A percentile compares a stretch with the other conserved stretches of the same genome.
Conservation (phyloP, 23 red algal genomes). For the Gracilaria gracilis region DNA sequence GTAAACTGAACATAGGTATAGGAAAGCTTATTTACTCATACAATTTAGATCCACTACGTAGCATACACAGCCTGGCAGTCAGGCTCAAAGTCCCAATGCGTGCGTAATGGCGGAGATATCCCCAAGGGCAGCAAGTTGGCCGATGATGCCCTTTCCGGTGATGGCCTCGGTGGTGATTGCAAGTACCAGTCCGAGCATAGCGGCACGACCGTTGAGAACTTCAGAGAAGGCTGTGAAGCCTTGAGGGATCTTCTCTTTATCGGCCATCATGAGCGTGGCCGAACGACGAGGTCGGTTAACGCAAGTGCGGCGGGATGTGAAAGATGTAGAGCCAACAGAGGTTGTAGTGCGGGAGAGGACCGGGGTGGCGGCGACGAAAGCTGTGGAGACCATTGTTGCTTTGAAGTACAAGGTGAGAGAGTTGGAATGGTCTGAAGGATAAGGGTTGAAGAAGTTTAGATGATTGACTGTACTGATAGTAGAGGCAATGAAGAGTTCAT, state of each 20-base stretch:
- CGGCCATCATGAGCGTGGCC: slow-evolving; percentile 38
- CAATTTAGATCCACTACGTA: not conserved
- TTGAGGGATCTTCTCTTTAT: slow-evolving; percentile 47
- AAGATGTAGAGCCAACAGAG: not conserved
- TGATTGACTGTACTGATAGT: too few species aligned
- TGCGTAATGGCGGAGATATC: not conserved
- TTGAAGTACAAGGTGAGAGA: too few species aligned
- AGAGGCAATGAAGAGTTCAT: not conserved
- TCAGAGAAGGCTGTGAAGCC: slow-evolving; percentile 67
- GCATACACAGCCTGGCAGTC: not conserved
- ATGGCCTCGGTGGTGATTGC: slow-evolving; percentile 53
- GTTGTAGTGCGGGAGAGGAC: slow-evolving; percentile 26
- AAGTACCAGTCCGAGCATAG: slow-evolving; percentile 62
- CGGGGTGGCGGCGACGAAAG: slow-evolving; percentile 61
- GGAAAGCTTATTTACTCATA: not conserved
- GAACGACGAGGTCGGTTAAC: not conserved
- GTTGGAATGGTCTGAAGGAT: too few species aligned
- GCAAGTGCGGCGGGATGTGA: slow-evolving; percentile 17
- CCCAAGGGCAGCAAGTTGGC: slow-evolving; percentile 36
- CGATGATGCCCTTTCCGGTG: slow-evolving; percentile 64
- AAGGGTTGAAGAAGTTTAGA: too few species aligned
- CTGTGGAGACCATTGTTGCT: slow-evolving; percentile 50
- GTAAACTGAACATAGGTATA: too few species aligned
- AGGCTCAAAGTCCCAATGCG: not conserved
- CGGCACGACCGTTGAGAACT: slow-evolving; percentile 60